A percentile compares a stretch with the other conserved stretches of the same genome.
Evolutionary conservation across 2,329 filamentous ascomycete genomes (phyloP).

Genomic region (Neodidymelliopsis sp.): DNA sequence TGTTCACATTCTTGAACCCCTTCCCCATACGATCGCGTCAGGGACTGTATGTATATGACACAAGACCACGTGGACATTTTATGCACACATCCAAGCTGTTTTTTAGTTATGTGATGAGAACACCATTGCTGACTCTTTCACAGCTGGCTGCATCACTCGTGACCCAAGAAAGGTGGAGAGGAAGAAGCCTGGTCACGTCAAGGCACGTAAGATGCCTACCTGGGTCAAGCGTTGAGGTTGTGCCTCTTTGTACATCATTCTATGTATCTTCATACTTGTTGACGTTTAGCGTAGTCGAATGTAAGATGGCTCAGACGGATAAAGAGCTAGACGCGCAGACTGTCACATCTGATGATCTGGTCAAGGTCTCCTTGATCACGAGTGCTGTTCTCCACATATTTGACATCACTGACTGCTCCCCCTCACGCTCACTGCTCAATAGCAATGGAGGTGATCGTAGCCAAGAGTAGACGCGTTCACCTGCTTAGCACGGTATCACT

Average conservation of each 20-base stretch:
- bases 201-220: slow-evolving; percentile 96
- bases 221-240: slow-evolving; percentile 83
- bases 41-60: background rate
- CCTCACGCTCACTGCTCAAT: no score
- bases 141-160: slow-evolving; percentile 91
- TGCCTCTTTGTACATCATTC: slow-evolving; percentile 30
- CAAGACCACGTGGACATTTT: slow-evolving; percentile 2
- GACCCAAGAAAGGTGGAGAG: slow-evolving; percentile 93
- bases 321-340: background rate
- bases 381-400: no score
- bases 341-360: no score
- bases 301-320: slow-evolving; percentile 10
- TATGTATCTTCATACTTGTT: slow-evolving; percentile 23
- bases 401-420: no score
- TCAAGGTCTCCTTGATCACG: no score
- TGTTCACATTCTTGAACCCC: slow-evolving; percentile 9
- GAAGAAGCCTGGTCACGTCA: slow-evolving; percentile 95
- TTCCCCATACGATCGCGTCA: background rate
- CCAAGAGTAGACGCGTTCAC: no score
- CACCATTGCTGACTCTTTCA: slow-evolving; percentile 52
- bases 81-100: slow-evolving; percentile 7
- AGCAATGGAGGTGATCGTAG: no score
- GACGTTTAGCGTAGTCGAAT: slow-evolving; percentile 26
- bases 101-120: background rate
- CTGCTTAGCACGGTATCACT: no score